Base-by-base conservation (phyloP, 2,329 filamentous ascomycete species). In the Trichoderma pleuroti region DNA sequence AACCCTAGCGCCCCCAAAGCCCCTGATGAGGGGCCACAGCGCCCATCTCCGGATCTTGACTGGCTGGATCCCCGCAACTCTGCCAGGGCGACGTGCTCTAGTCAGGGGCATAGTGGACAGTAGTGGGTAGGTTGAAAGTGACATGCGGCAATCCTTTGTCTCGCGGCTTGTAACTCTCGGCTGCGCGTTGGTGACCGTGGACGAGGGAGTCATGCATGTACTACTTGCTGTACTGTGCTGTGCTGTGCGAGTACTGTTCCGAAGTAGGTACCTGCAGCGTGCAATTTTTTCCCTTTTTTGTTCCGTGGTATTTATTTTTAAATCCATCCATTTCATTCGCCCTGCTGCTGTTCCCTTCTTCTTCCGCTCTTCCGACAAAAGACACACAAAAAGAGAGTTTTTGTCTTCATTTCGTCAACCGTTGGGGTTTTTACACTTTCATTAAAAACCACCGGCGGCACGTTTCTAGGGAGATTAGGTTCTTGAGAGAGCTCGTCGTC, bases 91-190 rank as follows among this genome's bases (percentile, higher is more conserved):
- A 70, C 62, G 36, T 39, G 64, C 59, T 69, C 60, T 69, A 65
- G 70, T 71, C 70, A 71, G 70, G 70, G 70, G 70, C 64, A 68
- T 59, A 39, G 63, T 70, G 68, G 68, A 26, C 36, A 64, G 10
- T 59, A 54, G 63, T 65, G 68, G 68, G 42, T 32, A 24, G n/a
- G 39, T 42, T 42, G 39, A 16, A 42, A 42, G 39, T 46, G 68
- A 36, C 52, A 57, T 65, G 60, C 52, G 68, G 68, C 68, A 70
- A 64, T 68, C 56, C 66, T 68, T 42, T 42, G 39, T 42, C 18
- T 36, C 18, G n/a, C n/a, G n/a, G 39, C 39, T 42, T 42, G 57
- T 70, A 42, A 49, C 52, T 65, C 28, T 54, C 21, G 62, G 28
- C 28, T 65, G 18, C 18, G 18, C 8, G n/a, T 52, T 49, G 36